Evolutionary conservation across 768 basidiomycete species (phyloP), one percentile per base, ranked within the genome.

Genomic region (Agaricus sinodeliciosus): DNA sequence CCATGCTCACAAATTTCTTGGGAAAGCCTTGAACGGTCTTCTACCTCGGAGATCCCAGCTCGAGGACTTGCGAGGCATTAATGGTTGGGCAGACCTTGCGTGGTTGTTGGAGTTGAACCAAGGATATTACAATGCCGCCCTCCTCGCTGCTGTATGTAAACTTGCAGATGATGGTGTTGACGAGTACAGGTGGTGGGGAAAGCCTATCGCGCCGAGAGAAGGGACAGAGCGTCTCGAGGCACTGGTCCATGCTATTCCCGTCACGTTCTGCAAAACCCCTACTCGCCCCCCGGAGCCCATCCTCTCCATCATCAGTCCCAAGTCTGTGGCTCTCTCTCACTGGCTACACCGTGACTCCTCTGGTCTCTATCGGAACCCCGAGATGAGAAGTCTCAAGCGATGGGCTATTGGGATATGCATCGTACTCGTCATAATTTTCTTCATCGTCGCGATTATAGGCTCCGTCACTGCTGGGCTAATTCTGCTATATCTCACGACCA

Each of bases 41-140:
- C 50, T 65, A 26, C 63, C 63, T 13, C 49, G 63, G 3, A 58
- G 60, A 19, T 54, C 63, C 0, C 55, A 52, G 1, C 51, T 58
- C 16, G 18, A 35, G 1, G 57, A 60, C 50, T 49, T 60, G n/a
- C 16, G 37, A 11, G 57, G 54, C 16, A 12, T 49, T 5, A 55
- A 61, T 25, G 62, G 62, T 4, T 64, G 63, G 63, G 56, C 49
- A 11, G 63, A 65, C 42, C 53, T 65, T 16, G 61, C 63, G 4
- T 63, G 62, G 63, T 44, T 65, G 28, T 51, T 65, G 16, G 63
- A 64, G 52, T 48, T 64, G 12, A 64, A 64, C 48, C 63, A 64
- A 34, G 63, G 57, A 3, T 64, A 59, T 28, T 65, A 63, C 42
- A 65, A 65, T 43, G 56, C 61, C 7, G 61, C 60, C 4, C 51